Evolutionary conservation across 345 rosid genomes (phyloP).

Genomic region (Moricandia moricandioides): DNA sequence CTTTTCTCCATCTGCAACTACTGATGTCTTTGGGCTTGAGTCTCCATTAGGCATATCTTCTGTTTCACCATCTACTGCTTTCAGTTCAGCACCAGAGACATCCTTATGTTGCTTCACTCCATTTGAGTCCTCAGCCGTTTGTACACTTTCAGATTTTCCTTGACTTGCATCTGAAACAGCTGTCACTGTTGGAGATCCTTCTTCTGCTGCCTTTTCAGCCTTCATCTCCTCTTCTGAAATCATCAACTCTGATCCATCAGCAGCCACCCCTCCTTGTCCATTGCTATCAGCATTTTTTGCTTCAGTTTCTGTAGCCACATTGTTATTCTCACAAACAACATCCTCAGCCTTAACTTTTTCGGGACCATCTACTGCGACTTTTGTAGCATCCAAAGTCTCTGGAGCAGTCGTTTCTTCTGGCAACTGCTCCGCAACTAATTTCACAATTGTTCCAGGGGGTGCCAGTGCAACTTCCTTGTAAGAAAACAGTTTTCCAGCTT

Average conservation of each 20-base stretch:
- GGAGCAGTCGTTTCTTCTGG: slow-evolving; percentile 45
- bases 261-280: slow-evolving; percentile 35
- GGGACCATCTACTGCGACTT: slow-evolving; percentile 24
- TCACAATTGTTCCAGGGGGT: slow-evolving; percentile 93
- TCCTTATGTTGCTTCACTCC: slow-evolving; percentile 37
- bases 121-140: slow-evolving; percentile 31
- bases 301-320: slow-evolving; percentile 33
- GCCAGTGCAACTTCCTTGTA: slow-evolving; percentile 98
- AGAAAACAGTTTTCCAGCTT: slow-evolving; percentile 88
- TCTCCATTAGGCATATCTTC: slow-evolving; percentile 43
- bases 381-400: slow-evolving; percentile 32
- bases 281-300: slow-evolving; percentile 26
- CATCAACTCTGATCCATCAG: slow-evolving; percentile 20
- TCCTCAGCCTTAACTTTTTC: slow-evolving; percentile 42
- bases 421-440: slow-evolving; percentile 75
- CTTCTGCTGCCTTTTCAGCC: slow-evolving; percentile 27
- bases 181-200: slow-evolving; percentile 33
- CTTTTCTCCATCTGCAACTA: slow-evolving; percentile 54
- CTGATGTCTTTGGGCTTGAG: slow-evolving; percentile 32
- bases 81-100: slow-evolving; percentile 37
- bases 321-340: slow-evolving; percentile 33
- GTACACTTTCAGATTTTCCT: slow-evolving; percentile 34
- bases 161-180: slow-evolving; percentile 28
- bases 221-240: slow-evolving; percentile 34
- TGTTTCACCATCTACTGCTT: slow-evolving; percentile 37